Base-by-base conservation (phyloP, 805 yeast genomes). In the Yamadazyma endophytica region DNA sequence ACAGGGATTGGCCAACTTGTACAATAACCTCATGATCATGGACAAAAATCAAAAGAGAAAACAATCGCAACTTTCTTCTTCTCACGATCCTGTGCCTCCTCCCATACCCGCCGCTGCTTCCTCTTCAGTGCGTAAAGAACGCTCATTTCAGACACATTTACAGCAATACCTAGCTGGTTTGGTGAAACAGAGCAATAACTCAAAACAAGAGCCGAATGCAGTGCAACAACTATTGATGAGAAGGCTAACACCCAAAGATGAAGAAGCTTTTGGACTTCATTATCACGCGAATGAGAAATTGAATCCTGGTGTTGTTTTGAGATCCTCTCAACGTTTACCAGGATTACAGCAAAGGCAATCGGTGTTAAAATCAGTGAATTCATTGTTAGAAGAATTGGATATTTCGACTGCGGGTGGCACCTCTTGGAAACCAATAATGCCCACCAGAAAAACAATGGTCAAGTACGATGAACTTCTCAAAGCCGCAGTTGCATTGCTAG, bases 1-100 rank as follows among this genome's bases (percentile, higher is more conserved):
- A 2, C 94, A 85, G 45, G 97, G 98, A 0, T 69, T 92, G 32
- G 77, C 95, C 2, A 95, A 85, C 50, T 68, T 92, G 13, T 87
- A 88, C 48, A 82, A 79, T 46, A 79, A 83, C 31, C 67, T 92
- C 38, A 78, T 89, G 75, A 67, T 73, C 13, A 62, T 77, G 24
- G 89, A 82, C 44, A 82, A 80, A 49, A 59, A 64, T 37, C 74
- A 73, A 29, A 75, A 75, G 48, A 70, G 69, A 44, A 66, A 77
- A 21, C 75, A 71, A 44, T 58, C 61, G 24, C 76, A 69, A 38
- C 21, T 42, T 11, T 36, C 48, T 1, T 33, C 36, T n/a, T 41
- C 39, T 15, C 49, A 45, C 15, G 68, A 62, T n/a, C 80, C 80
- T 1, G 66, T 74, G 2, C 78, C 80, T 5, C 80, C 80, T 2